These are phyloP conservation scores for Trichoderma pleuroti DNA, from an alignment of 2,329 filamentous ascomycete species.

Conservation along the genomic window DNA sequence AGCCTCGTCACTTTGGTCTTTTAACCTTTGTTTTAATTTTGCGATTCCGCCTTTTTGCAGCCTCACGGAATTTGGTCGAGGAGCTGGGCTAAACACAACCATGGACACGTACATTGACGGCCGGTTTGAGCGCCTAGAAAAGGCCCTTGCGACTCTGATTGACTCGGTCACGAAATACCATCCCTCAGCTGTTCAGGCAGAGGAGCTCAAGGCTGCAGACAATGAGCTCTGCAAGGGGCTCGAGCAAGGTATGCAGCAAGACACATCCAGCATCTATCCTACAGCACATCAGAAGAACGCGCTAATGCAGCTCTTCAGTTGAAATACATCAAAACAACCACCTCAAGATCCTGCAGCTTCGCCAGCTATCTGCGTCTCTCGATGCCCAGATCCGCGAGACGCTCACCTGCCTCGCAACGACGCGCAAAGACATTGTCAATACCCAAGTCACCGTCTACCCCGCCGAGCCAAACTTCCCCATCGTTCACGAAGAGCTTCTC, in stretches of 20 bases:
- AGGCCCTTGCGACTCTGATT: slow-evolving; percentile 64
- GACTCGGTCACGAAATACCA: slow-evolving; percentile 82
- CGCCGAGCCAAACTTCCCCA: slow-evolving; percentile 47
- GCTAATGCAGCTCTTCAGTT: slow-evolving; percentile 43
- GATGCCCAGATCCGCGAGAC: slow-evolving; percentile 71
- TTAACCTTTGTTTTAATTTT: neutral
- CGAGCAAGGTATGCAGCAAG: slow-evolving; percentile 51
- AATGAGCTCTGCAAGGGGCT: slow-evolving; percentile 63
- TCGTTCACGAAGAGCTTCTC: slow-evolving; percentile 71
- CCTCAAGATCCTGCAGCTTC: slow-evolving; percentile 64
- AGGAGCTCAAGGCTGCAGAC: slow-evolving; percentile 69
- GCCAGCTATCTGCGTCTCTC: slow-evolving; percentile 59
- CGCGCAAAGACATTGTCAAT: slow-evolving; percentile 68
- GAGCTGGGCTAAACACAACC: neutral
- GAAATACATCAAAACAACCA: slow-evolving; percentile 73
- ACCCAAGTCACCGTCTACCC: slow-evolving; percentile 58
- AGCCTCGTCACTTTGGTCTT: slow-evolving; percentile 18
- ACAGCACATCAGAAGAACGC: neutral
- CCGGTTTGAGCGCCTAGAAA: slow-evolving; percentile 64
- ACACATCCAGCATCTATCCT: neutral
- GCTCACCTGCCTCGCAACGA: slow-evolving; percentile 64
- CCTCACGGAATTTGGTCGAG: neutral
- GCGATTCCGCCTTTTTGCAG: neutral
- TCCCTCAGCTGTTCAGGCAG: slow-evolving; percentile 63
- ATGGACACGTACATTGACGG: slow-evolving; percentile 63